phyloP scores from a whole-genome alignment of 1,284 basidiomycete species.

The Meripilus lineatus region DNA sequence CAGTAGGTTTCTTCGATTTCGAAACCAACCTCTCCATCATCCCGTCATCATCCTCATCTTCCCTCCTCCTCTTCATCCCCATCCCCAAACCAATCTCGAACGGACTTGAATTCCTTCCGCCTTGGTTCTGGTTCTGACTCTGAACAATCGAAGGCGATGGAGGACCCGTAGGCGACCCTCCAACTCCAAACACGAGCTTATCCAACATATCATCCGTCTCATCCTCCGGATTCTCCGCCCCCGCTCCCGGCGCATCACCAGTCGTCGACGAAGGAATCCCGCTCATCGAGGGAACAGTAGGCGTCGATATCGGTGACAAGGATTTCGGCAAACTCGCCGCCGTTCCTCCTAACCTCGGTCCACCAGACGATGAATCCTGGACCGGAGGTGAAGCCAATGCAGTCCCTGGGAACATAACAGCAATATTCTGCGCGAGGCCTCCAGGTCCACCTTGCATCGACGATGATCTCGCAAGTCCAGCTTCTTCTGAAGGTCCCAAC shows the following conservation, averaged over 20 bases:
- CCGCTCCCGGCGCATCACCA: too few relatives aligned
- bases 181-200: slow-evolving; percentile 39
- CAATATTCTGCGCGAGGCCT: slow-evolving; percentile 11
- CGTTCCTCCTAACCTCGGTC: too few relatives aligned
- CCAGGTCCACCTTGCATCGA: slow-evolving; percentile 10
- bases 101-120: slow-evolving; percentile 34
- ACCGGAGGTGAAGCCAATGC: too few relatives aligned
- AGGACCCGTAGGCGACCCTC: too few relatives aligned
- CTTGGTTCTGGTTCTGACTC: slow-evolving; percentile 26
- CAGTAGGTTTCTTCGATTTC: slow-evolving; percentile 50
- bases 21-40: slow-evolving; percentile 50
- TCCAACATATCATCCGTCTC: slow-evolving; percentile 56
- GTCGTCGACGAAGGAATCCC: neutral
- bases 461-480: neutral
- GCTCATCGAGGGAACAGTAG: slow-evolving; percentile 2
- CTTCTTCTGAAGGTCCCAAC: slow-evolving; percentile 21
- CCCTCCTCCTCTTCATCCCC: slow-evolving; percentile 65
- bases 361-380: too few relatives aligned
- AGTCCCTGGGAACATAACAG: slow-evolving; percentile 16
- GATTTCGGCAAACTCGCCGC: too few relatives aligned
- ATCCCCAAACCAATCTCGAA: too few relatives aligned
- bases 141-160: slow-evolving; percentile 38
- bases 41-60: slow-evolving; percentile 69
- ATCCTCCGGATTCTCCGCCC: slow-evolving; percentile 38
- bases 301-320: slow-evolving; percentile 12